phyloP scores from a whole-genome alignment of 108 stramenopile species.

The Stephanodiscus minutulus region DNA sequence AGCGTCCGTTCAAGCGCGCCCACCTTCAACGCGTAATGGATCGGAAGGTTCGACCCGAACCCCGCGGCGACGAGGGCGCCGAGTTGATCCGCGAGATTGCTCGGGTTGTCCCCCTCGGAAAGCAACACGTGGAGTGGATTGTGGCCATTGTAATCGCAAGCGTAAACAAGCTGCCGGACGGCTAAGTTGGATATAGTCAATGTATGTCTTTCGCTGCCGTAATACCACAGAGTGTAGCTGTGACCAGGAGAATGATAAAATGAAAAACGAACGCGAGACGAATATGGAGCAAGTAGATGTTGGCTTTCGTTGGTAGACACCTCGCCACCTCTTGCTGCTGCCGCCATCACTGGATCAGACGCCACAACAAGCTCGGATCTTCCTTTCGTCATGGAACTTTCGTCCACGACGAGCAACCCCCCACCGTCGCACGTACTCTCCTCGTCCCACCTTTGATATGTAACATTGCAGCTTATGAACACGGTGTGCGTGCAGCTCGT shows the following conservation, averaged over 20 bases:
- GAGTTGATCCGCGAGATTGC: slow-evolving; percentile 30
- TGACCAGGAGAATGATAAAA: slow-evolving; percentile 36
- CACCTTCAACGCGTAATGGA: slow-evolving; percentile 50
- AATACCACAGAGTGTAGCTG: slow-evolving; percentile 36
- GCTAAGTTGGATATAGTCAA: slow-evolving; percentile 39
- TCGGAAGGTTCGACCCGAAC: slow-evolving; percentile 40
- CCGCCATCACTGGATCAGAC: slow-evolving; percentile 16
- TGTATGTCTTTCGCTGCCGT: slow-evolving; percentile 16
- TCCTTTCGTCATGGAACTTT: slow-evolving; percentile 18
- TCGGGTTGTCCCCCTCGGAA: slow-evolving; percentile 30
- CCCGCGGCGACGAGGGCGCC: slow-evolving; percentile 26
- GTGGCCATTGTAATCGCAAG: slow-evolving; percentile 37
- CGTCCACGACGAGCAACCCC: slow-evolving; percentile 38
- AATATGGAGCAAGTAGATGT: background rate
- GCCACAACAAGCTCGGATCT: slow-evolving; percentile 17
- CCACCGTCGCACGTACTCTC: slow-evolving; percentile 14
- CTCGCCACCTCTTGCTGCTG: background rate
- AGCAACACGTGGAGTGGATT: slow-evolving; percentile 43
- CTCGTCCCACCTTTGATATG: slow-evolving; percentile 12
- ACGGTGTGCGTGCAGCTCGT: slow-evolving; percentile 48
- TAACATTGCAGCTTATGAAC: slow-evolving; percentile 35
- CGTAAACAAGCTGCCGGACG: slow-evolving; percentile 42
- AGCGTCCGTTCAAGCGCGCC: slow-evolving; percentile 25
- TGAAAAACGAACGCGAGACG: slow-evolving; percentile 18
- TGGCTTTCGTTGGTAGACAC: no score